These are phyloP conservation scores for Fusarium sp. DNA, from an alignment of 2,329 filamentous ascomycete species.

Conservation along the genomic window DNA sequence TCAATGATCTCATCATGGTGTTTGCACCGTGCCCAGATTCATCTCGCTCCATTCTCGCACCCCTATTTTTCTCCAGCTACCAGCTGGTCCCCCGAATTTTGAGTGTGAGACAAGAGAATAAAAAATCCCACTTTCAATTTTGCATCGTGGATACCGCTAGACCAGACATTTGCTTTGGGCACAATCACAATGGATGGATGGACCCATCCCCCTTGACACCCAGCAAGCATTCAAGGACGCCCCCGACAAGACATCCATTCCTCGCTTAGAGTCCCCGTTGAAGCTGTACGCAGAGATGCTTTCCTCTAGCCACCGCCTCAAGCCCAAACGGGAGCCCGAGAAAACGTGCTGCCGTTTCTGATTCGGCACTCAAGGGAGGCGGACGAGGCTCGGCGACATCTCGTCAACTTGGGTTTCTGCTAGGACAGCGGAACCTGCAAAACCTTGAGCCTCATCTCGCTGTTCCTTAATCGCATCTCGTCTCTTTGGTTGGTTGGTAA, in stretches of 20 bases:
- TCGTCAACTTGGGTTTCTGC: neutral
- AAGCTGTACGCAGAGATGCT: neutral
- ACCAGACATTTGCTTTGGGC: neutral
- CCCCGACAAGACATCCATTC: neutral
- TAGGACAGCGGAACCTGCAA: neutral
- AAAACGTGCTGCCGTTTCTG: neutral
- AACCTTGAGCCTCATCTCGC: neutral
- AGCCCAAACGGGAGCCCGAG: neutral
- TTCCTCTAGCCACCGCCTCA: constrained; percentile 1
- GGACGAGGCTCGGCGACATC: constrained; percentile 7
- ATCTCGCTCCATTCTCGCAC: neutral
- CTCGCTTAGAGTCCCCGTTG: constrained; percentile 7
- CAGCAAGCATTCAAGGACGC: neutral
- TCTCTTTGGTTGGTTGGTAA: neutral
- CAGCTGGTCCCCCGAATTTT: neutral
- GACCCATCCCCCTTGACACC: neutral
- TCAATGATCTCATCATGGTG: constrained; percentile 23
- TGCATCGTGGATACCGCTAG: constrained; percentile 28
- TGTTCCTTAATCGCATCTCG: constrained; percentile 16
- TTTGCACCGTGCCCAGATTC: neutral
- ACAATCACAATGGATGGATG: constrained; percentile 7
- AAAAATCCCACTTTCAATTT: constrained; percentile 25
- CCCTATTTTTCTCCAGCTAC: constrained; percentile 8
- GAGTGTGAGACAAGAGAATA: neutral
- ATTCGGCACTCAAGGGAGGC: neutral